Evolutionary conservation across 768 basidiomycete species (phyloP).

Genomic region (Vishniacozyma victoriae): DNA sequence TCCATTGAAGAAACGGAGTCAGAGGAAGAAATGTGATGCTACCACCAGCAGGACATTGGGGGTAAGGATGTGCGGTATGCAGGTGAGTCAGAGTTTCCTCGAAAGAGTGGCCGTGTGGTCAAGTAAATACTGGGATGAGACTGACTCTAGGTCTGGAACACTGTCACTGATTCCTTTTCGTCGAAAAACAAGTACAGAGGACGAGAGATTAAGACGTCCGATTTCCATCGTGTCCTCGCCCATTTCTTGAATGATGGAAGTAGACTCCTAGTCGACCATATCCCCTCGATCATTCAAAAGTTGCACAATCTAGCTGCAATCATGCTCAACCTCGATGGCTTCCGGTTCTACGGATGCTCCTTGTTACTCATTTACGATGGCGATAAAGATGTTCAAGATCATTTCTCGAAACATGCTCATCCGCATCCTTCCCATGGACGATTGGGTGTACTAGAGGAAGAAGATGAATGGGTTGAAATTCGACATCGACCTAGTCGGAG

Average conservation of each 20-base stretch:
- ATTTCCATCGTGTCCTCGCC: slow-evolving; percentile 73
- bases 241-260: slow-evolving; percentile 83
- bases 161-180: slow-evolving; percentile 69
- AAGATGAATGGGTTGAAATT: slow-evolving; percentile 26
- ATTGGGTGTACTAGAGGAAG: slow-evolving; percentile 2
- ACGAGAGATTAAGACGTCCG: slow-evolving; percentile 75
- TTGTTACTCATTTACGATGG: slow-evolving; percentile 97
- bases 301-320: slow-evolving; percentile 89
- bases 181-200: slow-evolving; percentile 97
- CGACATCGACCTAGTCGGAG: slow-evolving; percentile 18
- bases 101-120: background rate
- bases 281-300: slow-evolving; percentile 83
- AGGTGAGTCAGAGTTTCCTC: slow-evolving; percentile 58
- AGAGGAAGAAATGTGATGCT: slow-evolving; percentile 94
- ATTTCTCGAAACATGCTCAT: slow-evolving; percentile 29
- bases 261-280: slow-evolving; percentile 77
- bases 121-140: background rate
- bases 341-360: slow-evolving; percentile 95
- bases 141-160: slow-evolving; percentile 77
- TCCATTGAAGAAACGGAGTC: slow-evolving; percentile 88
- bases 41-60: slow-evolving; percentile 89
- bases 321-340: slow-evolving; percentile 82
- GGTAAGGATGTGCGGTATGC: slow-evolving; percentile 95
- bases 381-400: slow-evolving; percentile 76
- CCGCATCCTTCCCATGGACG: background rate